phyloP scores from a whole-genome alignment of 2,329 filamentous ascomycete genomes.

The Monilinia aucupariae region DNA sequence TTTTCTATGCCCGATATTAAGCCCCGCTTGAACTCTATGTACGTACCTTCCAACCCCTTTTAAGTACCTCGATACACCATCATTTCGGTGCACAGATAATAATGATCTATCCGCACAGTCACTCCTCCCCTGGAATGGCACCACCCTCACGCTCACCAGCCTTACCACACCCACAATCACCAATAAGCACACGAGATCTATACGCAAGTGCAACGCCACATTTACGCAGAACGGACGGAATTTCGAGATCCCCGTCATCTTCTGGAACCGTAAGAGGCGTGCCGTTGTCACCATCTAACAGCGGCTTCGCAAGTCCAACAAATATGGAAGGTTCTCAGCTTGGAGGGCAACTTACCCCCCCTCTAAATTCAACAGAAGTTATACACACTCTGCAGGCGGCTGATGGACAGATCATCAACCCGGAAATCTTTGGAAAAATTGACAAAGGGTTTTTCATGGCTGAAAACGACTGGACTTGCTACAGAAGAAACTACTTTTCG shows the following conservation, averaged over 20 bases:
- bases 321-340: constrained; percentile 33
- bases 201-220: constrained; percentile 33
- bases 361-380: constrained; percentile 37
- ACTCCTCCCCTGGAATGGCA: constrained; percentile 32
- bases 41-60: constrained; percentile 24
- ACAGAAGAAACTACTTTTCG: constrained; percentile 67
- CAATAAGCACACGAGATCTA: constrained; percentile 32
- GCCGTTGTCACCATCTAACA: constrained; percentile 34
- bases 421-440: constrained; percentile 61
- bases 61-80: constrained; percentile 22
- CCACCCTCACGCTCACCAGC: constrained; percentile 33
- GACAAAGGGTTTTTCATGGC: constrained; percentile 65
- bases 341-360: constrained; percentile 31
- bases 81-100: constrained; percentile 27
- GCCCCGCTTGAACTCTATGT: constrained; percentile 33
- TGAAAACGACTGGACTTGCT: constrained; percentile 68
- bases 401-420: constrained; percentile 48
- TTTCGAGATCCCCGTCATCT: constrained; percentile 33
- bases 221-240: constrained; percentile 31
- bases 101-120: constrained; percentile 31
- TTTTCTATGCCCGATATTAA: constrained; percentile 36
- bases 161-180: constrained; percentile 32
- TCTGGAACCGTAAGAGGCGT: constrained; percentile 30
- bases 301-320: constrained; percentile 34
- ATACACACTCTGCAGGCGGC: constrained; percentile 45